Evolutionary conservation across 2,329 filamentous ascomycete species (phyloP), one percentile per base, ranked within the genome.

Genomic region (Emmonsiellopsis sp.): DNA sequence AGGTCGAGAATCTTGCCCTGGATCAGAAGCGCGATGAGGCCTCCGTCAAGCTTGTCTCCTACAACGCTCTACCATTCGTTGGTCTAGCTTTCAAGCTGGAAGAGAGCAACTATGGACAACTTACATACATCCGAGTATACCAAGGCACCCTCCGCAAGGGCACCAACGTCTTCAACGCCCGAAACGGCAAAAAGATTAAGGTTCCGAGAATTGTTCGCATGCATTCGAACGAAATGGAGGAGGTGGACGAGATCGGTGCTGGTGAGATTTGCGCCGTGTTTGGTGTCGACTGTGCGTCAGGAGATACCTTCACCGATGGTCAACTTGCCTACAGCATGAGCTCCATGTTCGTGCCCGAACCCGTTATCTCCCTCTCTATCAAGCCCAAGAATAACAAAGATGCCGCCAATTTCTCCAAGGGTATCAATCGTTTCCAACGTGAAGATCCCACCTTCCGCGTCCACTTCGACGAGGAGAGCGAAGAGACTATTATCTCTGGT

Each of bases 151-250:
- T 98, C 56, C 86, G 78, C 69, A 97, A 95, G 79, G 88, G 91
- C 49, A 81, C 86, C 66, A 89, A 91, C 68, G 84, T 98, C 53
- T 95, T 86, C 81, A 98, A 97, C 72, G 91, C 91, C 7, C 85
- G 91, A 62, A 94, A 83, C 59, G 87, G 92, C 71, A 95, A 96
- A 80, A 96, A 92, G 77, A 86, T 98, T 68, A 91, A 94, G 73
- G 86, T 98, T 54, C 93, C 93, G 17, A 87, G 92, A 66, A 97
- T 98, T 64, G 93, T 98, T 57, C 89, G 93, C 58, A 98, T 98
- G 93, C 93, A 98, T 77, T 95, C 91, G 45, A 95, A 97, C 68
- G 93, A 98, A 67, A 95, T 98, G 92, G 93, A 98, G 71, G 93
- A 98, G 66, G 89, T 96, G 33, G 78, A 75, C 53, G 91, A 96